These are phyloP conservation scores for Physcomitrium patens DNA, from an alignment of 225 moss, liverwort and hornwort genomes.

Conservation along the genomic window DNA sequence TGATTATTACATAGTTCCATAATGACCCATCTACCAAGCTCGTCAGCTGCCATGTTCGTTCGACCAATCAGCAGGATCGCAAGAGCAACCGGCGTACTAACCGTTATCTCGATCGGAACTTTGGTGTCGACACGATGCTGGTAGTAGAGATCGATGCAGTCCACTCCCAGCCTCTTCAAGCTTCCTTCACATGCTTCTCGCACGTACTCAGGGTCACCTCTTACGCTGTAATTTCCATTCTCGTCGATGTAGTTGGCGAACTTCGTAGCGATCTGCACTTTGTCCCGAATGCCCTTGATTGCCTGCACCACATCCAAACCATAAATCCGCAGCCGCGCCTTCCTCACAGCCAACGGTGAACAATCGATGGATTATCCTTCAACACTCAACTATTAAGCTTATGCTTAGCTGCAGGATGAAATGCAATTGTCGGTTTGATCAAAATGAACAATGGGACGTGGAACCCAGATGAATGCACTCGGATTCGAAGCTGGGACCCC, in stretches of 20 bases:
- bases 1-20: not conserved
- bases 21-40: too few relatives aligned
- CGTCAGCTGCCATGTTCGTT: not conserved
- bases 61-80: too few relatives aligned
- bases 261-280: constrained; percentile 69
- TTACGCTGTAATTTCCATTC: not conserved
- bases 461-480: too few relatives aligned
- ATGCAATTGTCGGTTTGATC: too few relatives aligned
- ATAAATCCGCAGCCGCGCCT: not conserved
- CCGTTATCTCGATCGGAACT: constrained; percentile 66
- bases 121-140: constrained; percentile 52
- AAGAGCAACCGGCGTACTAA: constrained; percentile 1
- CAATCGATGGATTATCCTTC: too few relatives aligned
- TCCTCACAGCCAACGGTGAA: too few relatives aligned
- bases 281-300: constrained; percentile 54
- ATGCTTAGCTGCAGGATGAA: too few relatives aligned
- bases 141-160: constrained; percentile 64
- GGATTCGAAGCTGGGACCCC: not conserved
- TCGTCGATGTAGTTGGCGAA: constrained; percentile 12
- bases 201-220: constrained; percentile 63
- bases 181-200: constrained; percentile 41
- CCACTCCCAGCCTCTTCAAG: constrained; percentile 58
- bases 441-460: not conserved
- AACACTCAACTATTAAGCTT: too few relatives aligned
- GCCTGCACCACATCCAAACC: constrained; percentile 35